A percentile compares a stretch with the other conserved stretches of the same genome.
These are phyloP conservation scores for Phalaenopsis aphrodite DNA, from an alignment of 106 monocot genomes.

Conservation along the genomic window DNA sequence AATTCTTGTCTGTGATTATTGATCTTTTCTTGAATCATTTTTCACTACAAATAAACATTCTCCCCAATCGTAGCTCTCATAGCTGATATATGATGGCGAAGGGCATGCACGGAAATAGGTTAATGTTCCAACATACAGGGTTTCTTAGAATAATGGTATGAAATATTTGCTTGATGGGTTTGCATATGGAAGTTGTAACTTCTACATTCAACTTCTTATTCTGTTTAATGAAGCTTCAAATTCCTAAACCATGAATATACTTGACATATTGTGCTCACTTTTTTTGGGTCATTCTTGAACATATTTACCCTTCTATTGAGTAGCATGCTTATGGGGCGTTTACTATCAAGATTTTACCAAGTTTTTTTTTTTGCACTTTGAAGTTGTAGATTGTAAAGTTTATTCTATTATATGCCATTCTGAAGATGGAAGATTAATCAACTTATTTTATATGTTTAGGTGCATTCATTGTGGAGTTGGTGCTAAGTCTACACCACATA, in stretches of 20 bases:
- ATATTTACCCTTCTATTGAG: background rate
- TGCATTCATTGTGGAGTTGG: constrained; percentile 39
- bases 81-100: too few relatives aligned
- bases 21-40: too few relatives aligned
- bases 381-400: too few relatives aligned
- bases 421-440: background rate
- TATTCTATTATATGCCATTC: background rate
- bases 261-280: background rate
- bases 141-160: background rate
- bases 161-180: background rate
- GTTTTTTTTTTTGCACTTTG: background rate
- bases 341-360: background rate
- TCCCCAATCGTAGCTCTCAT: too few relatives aligned
- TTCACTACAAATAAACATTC: too few relatives aligned
- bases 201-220: background rate
- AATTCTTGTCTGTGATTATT: too few relatives aligned
- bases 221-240: background rate
- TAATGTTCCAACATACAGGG: background rate
- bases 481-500: constrained; percentile 40
- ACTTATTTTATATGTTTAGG: constrained; percentile 12
- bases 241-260: background rate
- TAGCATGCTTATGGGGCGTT: background rate
- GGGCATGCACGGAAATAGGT: background rate
- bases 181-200: background rate
- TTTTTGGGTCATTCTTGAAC: background rate